Base-by-base conservation (phyloP, 129 eudicot species). In the Rutidosis leptorrhynchoides region DNA sequence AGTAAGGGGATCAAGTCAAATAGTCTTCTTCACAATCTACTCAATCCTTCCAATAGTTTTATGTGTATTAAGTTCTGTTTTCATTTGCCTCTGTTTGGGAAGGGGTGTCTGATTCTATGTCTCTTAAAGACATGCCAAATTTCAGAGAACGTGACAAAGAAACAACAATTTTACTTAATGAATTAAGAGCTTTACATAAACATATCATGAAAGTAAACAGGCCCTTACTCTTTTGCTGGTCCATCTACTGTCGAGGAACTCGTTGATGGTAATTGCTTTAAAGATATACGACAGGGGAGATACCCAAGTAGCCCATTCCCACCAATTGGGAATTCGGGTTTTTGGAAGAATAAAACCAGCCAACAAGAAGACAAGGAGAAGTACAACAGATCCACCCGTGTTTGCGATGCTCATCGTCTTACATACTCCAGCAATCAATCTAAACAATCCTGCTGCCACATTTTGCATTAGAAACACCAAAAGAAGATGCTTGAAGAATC, bases 401-500 rank as follows among this genome's bases (percentile, higher is more conserved):
- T 89, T 75, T 25, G 98, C 83, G 42, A 88, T 79, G 32, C 86
- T 82, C 85, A 80, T 80, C 1, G 95, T 86, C 77, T 90, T 81
- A 65, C 98, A 89, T 6, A 88, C 58, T 16, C 84, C 95, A 5
- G 95, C 95, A 63, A 78, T 82, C 63, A 88, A 58, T 74, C 96
- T 87, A 72, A 88, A 83, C 17, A 84, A 7, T 15, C 95, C 96
- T 1, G 89, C 85, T 15, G 98, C 96, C 84, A 84, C 86, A 72
- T 85, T 92, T 68, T 93, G 96, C 81, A 93, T 88, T 29, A 78
- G 57, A 58, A 93, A 93, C 48, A 82, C 81, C 79, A 88, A 28
- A 56, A 93, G 33, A 2, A 89, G 70, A 53, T 93, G 95, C 86
- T 84, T 93, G 90, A 93, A 93, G 81, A 85, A 88, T 89, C 98